Evolutionary conservation across 352 stramenopile species (phyloP).

Genomic region (Thalassiosira livingstoniorum): DNA sequence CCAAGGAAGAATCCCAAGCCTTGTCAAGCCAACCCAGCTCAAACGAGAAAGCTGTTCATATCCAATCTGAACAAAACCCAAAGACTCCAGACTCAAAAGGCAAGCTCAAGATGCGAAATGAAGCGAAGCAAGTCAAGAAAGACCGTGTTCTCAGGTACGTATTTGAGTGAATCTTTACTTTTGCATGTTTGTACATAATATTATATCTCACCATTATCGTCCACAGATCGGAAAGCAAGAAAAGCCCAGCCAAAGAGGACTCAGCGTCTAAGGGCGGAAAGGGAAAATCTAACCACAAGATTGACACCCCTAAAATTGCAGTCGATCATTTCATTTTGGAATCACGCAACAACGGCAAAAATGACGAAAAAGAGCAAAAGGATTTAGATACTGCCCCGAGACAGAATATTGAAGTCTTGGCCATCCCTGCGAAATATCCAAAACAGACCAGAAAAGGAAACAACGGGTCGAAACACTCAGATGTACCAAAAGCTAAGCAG

Average conservation of each 20-base stretch:
- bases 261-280: conserved; percentile 23
- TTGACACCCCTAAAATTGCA: conserved; percentile 9
- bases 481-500: conserved; percentile 44
- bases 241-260: conserved; percentile 24
- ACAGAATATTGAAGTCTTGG: conserved; percentile 15
- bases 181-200: too few species aligned
- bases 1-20: too few species aligned
- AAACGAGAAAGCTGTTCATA: too few species aligned
- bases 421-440: conserved; percentile 21
- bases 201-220: too few species aligned
- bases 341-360: conserved; percentile 26
- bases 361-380: conserved; percentile 17
- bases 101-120: conserved; percentile 39
- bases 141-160: conserved; percentile 29
- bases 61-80: too few species aligned
- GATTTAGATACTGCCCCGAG: not conserved
- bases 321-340: conserved; percentile 3
- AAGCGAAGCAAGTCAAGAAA: conserved; percentile 38
- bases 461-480: conserved; percentile 31
- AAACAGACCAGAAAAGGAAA: conserved; percentile 39
- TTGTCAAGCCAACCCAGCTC: too few species aligned
- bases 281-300: conserved; percentile 13
- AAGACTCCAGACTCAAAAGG: conserved; percentile 28
- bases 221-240: conserved; percentile 37
- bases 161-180: not conserved